Evolutionary conservation across 768 basidiomycete genomes (phyloP).

Genomic region (Tylopilus vinaceipallidus): DNA sequence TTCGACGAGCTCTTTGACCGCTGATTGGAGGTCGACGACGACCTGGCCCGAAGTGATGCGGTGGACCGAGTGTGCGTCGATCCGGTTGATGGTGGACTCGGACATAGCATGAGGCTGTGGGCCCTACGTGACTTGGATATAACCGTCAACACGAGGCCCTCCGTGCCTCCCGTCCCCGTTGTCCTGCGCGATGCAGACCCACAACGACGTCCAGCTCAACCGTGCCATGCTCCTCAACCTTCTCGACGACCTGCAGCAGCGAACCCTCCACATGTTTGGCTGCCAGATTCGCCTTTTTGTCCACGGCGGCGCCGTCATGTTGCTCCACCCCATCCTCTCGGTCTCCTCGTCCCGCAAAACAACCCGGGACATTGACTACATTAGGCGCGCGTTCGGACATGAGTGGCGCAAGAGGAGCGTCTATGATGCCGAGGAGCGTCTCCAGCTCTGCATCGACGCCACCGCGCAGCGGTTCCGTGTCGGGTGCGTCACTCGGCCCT

Average conservation of each 20-base stretch:
- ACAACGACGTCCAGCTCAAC: conserved; percentile 37
- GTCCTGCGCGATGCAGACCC: conserved; percentile 19
- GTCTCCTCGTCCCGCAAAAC: conserved; percentile 43
- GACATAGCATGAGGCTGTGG: neutral
- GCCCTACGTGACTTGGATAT: too few species aligned
- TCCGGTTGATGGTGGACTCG: conserved; percentile 50
- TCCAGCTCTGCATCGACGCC: conserved; percentile 52
- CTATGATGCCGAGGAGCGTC: conserved; percentile 50
- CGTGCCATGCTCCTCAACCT: conserved; percentile 38
- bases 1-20: conserved; percentile 95
- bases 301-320: conserved; percentile 75
- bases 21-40: conserved; percentile 88
- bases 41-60: conserved; percentile 94
- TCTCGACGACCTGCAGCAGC: conserved; percentile 52
- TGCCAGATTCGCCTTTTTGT: conserved; percentile 57
- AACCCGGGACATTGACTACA: conserved; percentile 69
- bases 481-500: conserved; percentile 36
- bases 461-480: conserved; percentile 48
- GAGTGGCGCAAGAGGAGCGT: conserved; percentile 52
- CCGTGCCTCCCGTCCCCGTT: too few species aligned
- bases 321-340: conserved; percentile 51
- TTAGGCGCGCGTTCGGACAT: conserved; percentile 55
- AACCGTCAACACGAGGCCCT: conserved; percentile 2
- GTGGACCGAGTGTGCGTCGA: conserved; percentile 79
- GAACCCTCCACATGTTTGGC: conserved; percentile 46